These are phyloP conservation scores for Phoenix dactylifera DNA, from an alignment of 176 grass and related monocot genomes.

Conservation along the genomic window DNA sequence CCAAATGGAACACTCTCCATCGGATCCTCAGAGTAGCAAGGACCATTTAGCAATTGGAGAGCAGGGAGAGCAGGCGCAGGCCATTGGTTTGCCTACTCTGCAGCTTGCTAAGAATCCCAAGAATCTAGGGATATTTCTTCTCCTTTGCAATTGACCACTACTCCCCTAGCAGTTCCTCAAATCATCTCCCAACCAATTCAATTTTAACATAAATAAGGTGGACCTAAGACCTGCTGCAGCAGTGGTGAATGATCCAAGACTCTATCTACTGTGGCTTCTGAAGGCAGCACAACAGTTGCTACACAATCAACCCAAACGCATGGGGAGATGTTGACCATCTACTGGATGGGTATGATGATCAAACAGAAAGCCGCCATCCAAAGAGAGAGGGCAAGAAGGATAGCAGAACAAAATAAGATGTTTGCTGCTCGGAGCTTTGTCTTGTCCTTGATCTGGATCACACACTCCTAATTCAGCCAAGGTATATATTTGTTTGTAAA, in stretches of 20 bases:
- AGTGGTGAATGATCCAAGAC: slow-evolving; percentile 31
- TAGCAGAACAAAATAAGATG: slow-evolving; percentile 76
- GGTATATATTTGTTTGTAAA: slow-evolving; percentile 28
- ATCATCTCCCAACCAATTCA: slow-evolving; percentile 12
- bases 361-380: slow-evolving; percentile 92
- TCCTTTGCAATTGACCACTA: slow-evolving; percentile 49
- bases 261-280: slow-evolving; percentile 16
- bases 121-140: slow-evolving; percentile 27
- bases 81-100: slow-evolving; percentile 17
- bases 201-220: slow-evolving; percentile 18
- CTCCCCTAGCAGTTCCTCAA: slow-evolving; percentile 20
- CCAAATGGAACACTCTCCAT: slow-evolving; percentile 30
- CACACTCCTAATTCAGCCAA: slow-evolving; percentile 91
- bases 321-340: slow-evolving; percentile 81
- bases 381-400: slow-evolving; percentile 89
- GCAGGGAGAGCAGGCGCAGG: slow-evolving; percentile 19
- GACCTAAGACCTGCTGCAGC: slow-evolving; percentile 20
- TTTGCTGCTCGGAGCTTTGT: slow-evolving; percentile 71
- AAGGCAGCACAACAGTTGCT: slow-evolving; percentile 8
- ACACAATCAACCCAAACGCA: slow-evolving; percentile 22
- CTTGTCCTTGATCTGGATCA: slow-evolving; percentile 99
- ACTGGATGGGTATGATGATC: slow-evolving; percentile 81
- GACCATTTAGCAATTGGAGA: slow-evolving; percentile 18
- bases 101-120: slow-evolving; percentile 15
- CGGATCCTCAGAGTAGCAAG: slow-evolving; percentile 34